Conservation (phyloP, 768 basidiomycete genomes). For the Psilocybe tampanensis region DNA sequence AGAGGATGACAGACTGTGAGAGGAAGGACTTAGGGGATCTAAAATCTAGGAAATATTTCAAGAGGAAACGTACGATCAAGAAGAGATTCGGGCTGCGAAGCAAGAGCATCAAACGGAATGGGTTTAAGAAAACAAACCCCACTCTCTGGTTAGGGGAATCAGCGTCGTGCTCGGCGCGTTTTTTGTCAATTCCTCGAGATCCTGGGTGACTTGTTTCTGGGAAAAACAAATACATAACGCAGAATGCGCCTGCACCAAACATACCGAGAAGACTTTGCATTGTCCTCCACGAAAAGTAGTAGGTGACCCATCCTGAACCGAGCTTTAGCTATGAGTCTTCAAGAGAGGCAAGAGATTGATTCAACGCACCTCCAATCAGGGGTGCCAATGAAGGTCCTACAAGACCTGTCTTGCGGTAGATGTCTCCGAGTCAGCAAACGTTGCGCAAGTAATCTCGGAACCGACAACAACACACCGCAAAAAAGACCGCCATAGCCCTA, state of each 20-base stretch:
- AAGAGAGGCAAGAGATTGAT: background rate
- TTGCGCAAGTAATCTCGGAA: background rate
- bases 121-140: conserved; percentile 56
- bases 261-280: conserved; percentile 53
- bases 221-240: conserved; percentile 46
- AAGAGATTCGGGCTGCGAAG: conserved; percentile 63
- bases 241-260: conserved; percentile 39
- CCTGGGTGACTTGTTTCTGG: conserved; percentile 73
- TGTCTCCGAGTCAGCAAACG: background rate
- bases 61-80: conserved; percentile 44
- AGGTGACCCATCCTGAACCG: conserved; percentile 44
- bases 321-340: background rate
- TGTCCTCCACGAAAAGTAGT: conserved; percentile 68
- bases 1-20: conserved; percentile 12
- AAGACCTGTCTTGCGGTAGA: conserved; percentile 25
- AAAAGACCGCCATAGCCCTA: conserved; percentile 60
- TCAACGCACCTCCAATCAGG: conserved; percentile 47
- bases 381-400: conserved; percentile 68
- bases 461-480: conserved; percentile 40
- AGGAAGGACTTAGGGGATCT: background rate
- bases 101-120: conserved; percentile 50
- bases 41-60: background rate
- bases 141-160: conserved; percentile 14
- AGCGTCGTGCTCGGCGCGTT: conserved; percentile 13
- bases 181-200: conserved; percentile 53